Evolutionary conservation across 768 basidiomycete species (phyloP), one percentile per base, ranked within the genome.

Genomic region (Phanerochaete carnosa): DNA sequence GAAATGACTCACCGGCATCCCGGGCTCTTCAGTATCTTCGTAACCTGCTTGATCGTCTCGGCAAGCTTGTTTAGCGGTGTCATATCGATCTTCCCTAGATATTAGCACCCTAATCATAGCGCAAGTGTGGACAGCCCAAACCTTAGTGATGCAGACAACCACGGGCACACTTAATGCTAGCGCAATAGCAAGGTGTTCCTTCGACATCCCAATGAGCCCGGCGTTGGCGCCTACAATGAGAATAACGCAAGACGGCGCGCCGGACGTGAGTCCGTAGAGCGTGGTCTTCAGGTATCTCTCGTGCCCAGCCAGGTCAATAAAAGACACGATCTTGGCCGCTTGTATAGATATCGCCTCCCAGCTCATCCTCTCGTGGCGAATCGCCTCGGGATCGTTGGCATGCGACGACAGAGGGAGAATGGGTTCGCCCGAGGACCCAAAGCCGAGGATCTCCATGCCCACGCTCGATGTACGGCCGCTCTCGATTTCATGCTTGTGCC

Each of bases 371-470:
- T 98, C 95, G 23, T 88, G 83, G 54, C 92, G 83, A 43, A 87
- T 78, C 4, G 80, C 79, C 50, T 90, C 89, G 2, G 80, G 74
- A 55, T 90, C 89, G 19, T 76, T 76, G 2, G 82, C 80, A 53
- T 81, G 76, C 1, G 80, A 72, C 2, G 79, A 81, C 4, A 82
- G 80, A 0, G 95, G 94, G 16, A 96, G 78, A 66, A 97, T 89
- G 9, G 94, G 88, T 43, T 79, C 75, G 13, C 95, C 94, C 25
- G 82, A 80, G 2, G 86, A 83, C 19, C 84, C 86, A 67, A 96
- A 98, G 1, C 95, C 95, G 12, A 98, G 78, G 57, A 97, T 96
- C 92, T 99, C 97, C 89, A 97, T 95, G 23, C 97, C 97, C 45
- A 98, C 93, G 62, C 91, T 94, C 25, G 92, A 94, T 0, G 97